Evolutionary conservation across 768 basidiomycete genomes (phyloP).

Genomic region (Termitomyces sp.): DNA sequence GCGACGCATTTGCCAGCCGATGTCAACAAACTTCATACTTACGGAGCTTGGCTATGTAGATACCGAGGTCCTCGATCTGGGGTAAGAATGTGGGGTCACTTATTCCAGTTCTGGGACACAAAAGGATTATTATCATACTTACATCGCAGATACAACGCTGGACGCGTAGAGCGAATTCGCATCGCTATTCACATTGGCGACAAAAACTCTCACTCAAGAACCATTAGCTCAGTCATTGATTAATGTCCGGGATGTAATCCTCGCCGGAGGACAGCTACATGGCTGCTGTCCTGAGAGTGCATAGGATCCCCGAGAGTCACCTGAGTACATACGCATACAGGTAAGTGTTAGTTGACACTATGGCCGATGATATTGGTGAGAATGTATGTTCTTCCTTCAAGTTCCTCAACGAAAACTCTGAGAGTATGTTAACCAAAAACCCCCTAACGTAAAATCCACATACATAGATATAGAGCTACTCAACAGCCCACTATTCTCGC

Average conservation of each 20-base stretch:
- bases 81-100: not conserved
- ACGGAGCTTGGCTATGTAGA: not conserved
- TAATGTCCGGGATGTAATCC: too few relatives aligned
- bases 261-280: not conserved
- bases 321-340: too few relatives aligned
- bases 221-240: too few relatives aligned
- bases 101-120: not conserved
- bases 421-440: not conserved
- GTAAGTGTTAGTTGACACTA: not conserved
- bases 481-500: slow-evolving; percentile 19
- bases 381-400: not conserved
- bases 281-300: not conserved
- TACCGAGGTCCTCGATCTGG: not conserved
- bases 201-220: too few relatives aligned
- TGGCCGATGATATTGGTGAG: not conserved
- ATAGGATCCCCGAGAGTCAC: too few relatives aligned
- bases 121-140: too few relatives aligned
- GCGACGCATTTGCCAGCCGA: not conserved
- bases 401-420: not conserved
- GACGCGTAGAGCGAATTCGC: too few relatives aligned
- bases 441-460: not conserved
- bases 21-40: not conserved
- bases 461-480: not conserved
- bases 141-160: too few relatives aligned
- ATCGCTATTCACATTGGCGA: too few relatives aligned